Evolutionary conservation across 2,329 filamentous ascomycete genomes (phyloP), one percentile per base, ranked within the genome.

Genomic region (Kalmusia sp.): DNA sequence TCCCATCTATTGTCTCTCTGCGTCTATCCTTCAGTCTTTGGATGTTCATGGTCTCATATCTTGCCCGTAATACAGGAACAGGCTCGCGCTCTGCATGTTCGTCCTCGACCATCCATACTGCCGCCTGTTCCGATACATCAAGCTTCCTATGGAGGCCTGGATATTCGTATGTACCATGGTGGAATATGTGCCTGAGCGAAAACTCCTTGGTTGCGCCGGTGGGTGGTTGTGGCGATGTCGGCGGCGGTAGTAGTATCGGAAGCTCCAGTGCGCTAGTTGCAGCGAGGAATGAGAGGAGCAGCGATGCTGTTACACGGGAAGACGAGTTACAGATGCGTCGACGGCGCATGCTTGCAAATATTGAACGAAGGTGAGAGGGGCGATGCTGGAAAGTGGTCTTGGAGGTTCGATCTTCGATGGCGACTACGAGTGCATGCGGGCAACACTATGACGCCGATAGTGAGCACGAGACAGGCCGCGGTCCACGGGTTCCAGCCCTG

Each of bases 101-200:
- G 49, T 88, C 85, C 46, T 82, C 81, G 9, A 83, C 79, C 51
- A 90, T 78, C 77, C 84, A 89, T 39, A 93, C 77, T 28, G 81
- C 76, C 14, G 87, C 82, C 38, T 86, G 79, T 8, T 82, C 76
- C 17, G 83, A 77, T 27, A 97, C 79, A 72, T 98, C 92, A 56
- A 89, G 81, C 63, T 86, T 87, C 53, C 88, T 84, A 73, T 97
- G 91, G 14, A 97, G 84, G 4, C 82, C 76, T 2, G 93, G 93
- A 63, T 96, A 85, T 62, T 84, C 59, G 73, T 93, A 84, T 34
- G 91, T 90, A 53, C 93, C 93, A 77, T 96, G 93, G 72, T 97
- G 93, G 76, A 91, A 95, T 67, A 98, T 88, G 76, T 99, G 93
- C 65, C 92, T 88, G 51, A 99, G 84, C 6, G 71, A 62, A 55